A percentile compares a stretch with the other conserved stretches of the same genome.
Evolutionary conservation across 2,329 filamentous ascomycete genomes (phyloP).

Genomic region (Penicillium janthinellum): DNA sequence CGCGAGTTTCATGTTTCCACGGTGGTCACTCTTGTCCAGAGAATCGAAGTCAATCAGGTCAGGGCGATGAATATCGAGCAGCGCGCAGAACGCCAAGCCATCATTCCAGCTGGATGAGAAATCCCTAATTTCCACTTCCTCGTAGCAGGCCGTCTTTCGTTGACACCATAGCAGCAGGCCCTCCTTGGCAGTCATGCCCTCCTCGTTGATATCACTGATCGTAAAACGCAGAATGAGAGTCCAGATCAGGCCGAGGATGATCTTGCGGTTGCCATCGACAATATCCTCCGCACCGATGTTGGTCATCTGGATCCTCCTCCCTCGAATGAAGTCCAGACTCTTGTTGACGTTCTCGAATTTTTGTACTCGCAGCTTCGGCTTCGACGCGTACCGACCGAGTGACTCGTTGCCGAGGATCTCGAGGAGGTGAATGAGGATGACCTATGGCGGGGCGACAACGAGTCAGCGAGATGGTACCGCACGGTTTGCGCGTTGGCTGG

Average conservation of each 20-base stretch:
- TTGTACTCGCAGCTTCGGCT: constrained; percentile 94
- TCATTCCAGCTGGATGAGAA: constrained; percentile 98
- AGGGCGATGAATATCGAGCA: constrained; percentile 94
- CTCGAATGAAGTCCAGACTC: constrained; percentile 89
- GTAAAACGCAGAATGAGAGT: constrained; percentile 97
- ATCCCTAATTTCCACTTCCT: constrained; percentile 92
- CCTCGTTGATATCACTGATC: constrained; percentile 97
- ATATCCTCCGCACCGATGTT: constrained; percentile 99
- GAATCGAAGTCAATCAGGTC: constrained; percentile 96
- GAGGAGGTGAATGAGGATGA: constrained; percentile 93
- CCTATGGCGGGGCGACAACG: constrained; percentile 53
- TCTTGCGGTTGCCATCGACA: constrained; percentile 96
- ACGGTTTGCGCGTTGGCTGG: background rate
- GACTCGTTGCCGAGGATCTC: constrained; percentile 95
- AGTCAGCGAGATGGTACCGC: background rate
- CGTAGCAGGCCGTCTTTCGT: constrained; percentile 96
- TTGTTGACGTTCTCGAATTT: constrained; percentile 98
- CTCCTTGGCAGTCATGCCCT: constrained; percentile 97
- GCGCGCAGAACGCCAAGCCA: constrained; percentile 91
- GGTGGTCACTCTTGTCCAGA: constrained; percentile 90
- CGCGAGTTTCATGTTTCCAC: constrained; percentile 95
- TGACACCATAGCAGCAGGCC: constrained; percentile 96
- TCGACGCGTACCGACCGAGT: constrained; percentile 92
- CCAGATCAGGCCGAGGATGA: constrained; percentile 96
- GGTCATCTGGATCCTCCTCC: constrained; percentile 90